Conservation (phyloP, 1,284 basidiomycete genomes). For the Neolentinus lepideus region DNA sequence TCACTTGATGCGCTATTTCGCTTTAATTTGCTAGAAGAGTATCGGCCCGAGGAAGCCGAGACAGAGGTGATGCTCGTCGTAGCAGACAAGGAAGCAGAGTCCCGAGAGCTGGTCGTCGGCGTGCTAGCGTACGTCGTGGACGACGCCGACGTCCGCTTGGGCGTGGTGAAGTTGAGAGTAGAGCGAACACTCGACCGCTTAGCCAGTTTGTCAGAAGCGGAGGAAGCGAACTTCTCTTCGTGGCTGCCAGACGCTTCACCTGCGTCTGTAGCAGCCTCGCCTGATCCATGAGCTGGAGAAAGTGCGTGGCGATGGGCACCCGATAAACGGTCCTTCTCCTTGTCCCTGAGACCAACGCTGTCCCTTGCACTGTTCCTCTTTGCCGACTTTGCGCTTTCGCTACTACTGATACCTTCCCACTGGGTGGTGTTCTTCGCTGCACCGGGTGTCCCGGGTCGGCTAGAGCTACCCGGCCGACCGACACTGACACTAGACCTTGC, state of each 20-base stretch:
- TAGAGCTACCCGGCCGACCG: constrained; percentile 53
- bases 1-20: constrained; percentile 86
- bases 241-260: constrained; percentile 20
- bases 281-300: constrained; percentile 25
- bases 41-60: constrained; percentile 56
- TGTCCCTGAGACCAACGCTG: constrained; percentile 22
- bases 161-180: constrained; percentile 47
- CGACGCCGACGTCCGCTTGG: constrained; percentile 83
- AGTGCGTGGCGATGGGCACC: constrained; percentile 18
- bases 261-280: constrained; percentile 28
- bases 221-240: constrained; percentile 19
- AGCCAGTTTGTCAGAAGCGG: constrained; percentile 50
- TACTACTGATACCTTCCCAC: constrained; percentile 54
- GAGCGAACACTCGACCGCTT: constrained; percentile 37
- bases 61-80: constrained; percentile 73
- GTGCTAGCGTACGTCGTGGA: constrained; percentile 80
- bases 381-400: constrained; percentile 41
- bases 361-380: constrained; percentile 41
- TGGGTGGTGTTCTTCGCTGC: constrained; percentile 44
- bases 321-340: constrained; percentile 14
- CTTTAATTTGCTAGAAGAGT: constrained; percentile 49
- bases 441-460: constrained; percentile 68
- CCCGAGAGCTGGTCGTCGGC: constrained; percentile 69
- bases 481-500: constrained; percentile 53
- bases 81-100: constrained; percentile 73